phyloP scores from a whole-genome alignment of 1,284 basidiomycete species.

The Trametes pubescens region DNA sequence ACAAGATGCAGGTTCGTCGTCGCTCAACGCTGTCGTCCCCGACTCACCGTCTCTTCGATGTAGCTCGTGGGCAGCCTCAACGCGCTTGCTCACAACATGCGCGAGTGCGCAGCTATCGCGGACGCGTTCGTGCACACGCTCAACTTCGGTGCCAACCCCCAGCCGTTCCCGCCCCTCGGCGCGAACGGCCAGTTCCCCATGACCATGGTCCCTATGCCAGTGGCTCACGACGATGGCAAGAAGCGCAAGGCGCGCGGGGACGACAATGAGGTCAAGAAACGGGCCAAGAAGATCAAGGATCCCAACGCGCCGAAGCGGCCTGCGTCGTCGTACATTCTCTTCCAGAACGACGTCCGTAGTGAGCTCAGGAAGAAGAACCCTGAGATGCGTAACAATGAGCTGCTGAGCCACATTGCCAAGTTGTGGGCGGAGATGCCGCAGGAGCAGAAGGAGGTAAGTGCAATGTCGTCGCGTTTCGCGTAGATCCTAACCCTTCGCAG shows the following conservation, averaged over 20 bases:
- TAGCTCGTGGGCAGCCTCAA: slow-evolving; percentile 63
- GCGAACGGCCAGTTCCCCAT: slow-evolving; percentile 39
- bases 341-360: slow-evolving; percentile 91
- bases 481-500: slow-evolving; percentile 33
- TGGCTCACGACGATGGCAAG: slow-evolving; percentile 39
- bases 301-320: slow-evolving; percentile 96
- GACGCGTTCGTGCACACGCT: slow-evolving; percentile 56
- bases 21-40: slow-evolving; percentile 13
- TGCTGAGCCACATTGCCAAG: slow-evolving; percentile 76
- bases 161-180: slow-evolving; percentile 20
- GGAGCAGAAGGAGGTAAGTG: slow-evolving; percentile 76
- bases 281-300: slow-evolving; percentile 76
- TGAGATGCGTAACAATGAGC: slow-evolving; percentile 72
- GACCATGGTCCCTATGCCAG: slow-evolving; percentile 36
- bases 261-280: slow-evolving; percentile 55
- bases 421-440: slow-evolving; percentile 78
- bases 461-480: neutral
- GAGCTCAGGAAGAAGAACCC: slow-evolving; percentile 74
- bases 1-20: slow-evolving; percentile 55
- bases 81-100: slow-evolving; percentile 64
- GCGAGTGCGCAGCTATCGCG: slow-evolving; percentile 62
- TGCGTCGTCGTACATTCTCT: slow-evolving; percentile 93
- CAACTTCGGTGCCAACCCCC: slow-evolving; percentile 30
- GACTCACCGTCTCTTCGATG: slow-evolving; percentile 12
- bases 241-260: slow-evolving; percentile 62